Evolutionary conservation across 768 basidiomycete species (phyloP), one percentile per base, ranked within the genome.

Genomic region (Boletus bicolor): DNA sequence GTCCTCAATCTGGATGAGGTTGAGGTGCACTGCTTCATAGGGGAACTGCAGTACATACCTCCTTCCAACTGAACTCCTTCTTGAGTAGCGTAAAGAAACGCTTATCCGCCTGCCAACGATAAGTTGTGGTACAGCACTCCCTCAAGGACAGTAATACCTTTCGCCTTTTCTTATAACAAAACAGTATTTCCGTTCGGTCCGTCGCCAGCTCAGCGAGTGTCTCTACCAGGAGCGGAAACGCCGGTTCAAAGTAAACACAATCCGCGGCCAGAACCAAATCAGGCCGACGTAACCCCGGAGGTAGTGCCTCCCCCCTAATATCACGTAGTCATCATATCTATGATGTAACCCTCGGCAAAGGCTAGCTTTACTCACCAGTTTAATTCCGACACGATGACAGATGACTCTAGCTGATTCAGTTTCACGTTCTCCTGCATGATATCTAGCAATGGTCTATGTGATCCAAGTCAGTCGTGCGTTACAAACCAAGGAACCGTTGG

Each of bases 201-300:
- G 78, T 75, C 28, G 80, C 76, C 37, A 96, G 80, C 43, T 86
- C 81, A 35, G 75, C 78, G 34, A 98, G 76, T 0, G 93, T 95
- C 59, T 85, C 72, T 2, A 94, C 89, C 1, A 98, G 82, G 12
- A 94, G 79, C 8, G 93, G 88, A 64, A 97, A 98, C 0, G 91
- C 85, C 12, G 93, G 91, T 72, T 97, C 94, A 60, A 92, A 93
- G 74, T 98, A 98, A 9, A 98, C 93, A 62, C 94, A 98, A 66
- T 98, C 94, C 1, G 94, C 94, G 2, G 91, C 92, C 5, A 98
- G 80, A 55, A 98, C 80, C 26, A 96, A 50, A 64, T 91, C 84
- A 7, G 85, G 80, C 14, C 71, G 75, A 42, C 74, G 83, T 64
- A 73, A 75, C 41, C 61, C 58, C 9, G 62, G 30, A 9, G 87